Evolutionary conservation across 1,139 yeast genomes (phyloP), one percentile per base, ranked within the genome.

Genomic region (Petasospora fabianii): DNA sequence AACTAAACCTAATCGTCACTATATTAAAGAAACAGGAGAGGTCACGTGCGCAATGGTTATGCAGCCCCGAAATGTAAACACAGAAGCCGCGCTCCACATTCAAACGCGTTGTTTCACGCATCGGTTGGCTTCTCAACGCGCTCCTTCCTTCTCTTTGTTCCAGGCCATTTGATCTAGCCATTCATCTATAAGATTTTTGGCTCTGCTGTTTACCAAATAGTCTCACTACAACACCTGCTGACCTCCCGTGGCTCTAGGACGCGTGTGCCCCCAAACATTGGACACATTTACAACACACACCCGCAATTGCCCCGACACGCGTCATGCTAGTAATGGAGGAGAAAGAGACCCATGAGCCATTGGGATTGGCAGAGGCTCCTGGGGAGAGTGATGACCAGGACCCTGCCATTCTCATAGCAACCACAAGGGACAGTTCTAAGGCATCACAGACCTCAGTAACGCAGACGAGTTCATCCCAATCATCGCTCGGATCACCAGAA

Each of bases 381-480:
- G n/a, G n/a, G n/a, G n/a, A n/a, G n/a, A n/a, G n/a, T 24, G 11
- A 6, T 5, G 6, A 4, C 15, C 18, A 10, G 24, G n/a, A 19
- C 6, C 24, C 24, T 5, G 11, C 32, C 8, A 19, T 24, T 5
- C 32, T 24, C 7, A n/a, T 29, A 5, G 7, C 16, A 6, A 29
- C 32, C 9, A 14, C 33, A 8, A 9, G 9, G 3, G 35, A 27
- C 16, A 27, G 27, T n/a, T 35, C 24, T 4, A 31, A 32, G 24
- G n/a, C 32, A 3, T 11, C 32, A 17, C 32, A 30, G 31, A 16
- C 34, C 4, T 6, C 31, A 4, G 19, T n/a, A 10, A 13, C 24
- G 7, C 27, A 12, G 17, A 13, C 28, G 16, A 27, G 27, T 18
- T 35, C 38, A 3, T 35, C 38, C 16, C 38, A 35, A 24, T 30